Percentiles rank a stretch among this genome's conserved stretches.
Conservation (phyloP, 352 stramenopile genomes). For the Pythium rishiriense region DNA sequence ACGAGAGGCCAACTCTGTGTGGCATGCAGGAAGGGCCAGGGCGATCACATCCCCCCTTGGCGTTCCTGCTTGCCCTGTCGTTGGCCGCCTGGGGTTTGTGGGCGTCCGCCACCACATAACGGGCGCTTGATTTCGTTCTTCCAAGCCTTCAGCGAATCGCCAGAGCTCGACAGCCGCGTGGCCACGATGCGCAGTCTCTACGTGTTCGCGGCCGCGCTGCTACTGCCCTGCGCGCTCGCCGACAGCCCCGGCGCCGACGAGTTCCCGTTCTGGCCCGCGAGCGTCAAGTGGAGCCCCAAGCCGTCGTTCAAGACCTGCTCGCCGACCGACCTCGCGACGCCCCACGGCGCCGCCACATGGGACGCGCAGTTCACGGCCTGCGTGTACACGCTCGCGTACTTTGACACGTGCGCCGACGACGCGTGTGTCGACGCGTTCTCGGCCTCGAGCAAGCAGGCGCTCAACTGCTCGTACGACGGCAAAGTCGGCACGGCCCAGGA, state of each 20-base stretch:
- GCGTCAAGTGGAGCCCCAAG: slow-evolving; percentile 15
- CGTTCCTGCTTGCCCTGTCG: neutral
- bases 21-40: too few species aligned
- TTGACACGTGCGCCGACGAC: slow-evolving; percentile 22
- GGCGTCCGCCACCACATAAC: neutral
- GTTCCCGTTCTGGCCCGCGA: slow-evolving; percentile 19
- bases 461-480: slow-evolving; percentile 25
- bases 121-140: neutral
- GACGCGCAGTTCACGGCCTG: slow-evolving; percentile 17
- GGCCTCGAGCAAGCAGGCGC: slow-evolving; percentile 3
- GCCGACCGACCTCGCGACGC: slow-evolving; percentile 1
- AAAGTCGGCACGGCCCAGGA: slow-evolving; percentile 16
- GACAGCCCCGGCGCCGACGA: slow-evolving; percentile 24
- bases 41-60: too few species aligned
- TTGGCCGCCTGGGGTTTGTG: neutral
- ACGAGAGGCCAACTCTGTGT: too few species aligned
- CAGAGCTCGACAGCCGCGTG: too few species aligned
- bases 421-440: slow-evolving; percentile 16
- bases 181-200: slow-evolving; percentile 2
- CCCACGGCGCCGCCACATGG: slow-evolving; percentile 13
- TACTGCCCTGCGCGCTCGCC: neutral
- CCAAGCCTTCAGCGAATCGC: neutral
- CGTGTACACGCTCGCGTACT: slow-evolving; percentile 20
- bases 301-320: slow-evolving; percentile 10
- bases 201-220: neutral